Evolutionary conservation across 805 yeast species (phyloP).

Genomic region (Teunomyces aglyptinius): DNA sequence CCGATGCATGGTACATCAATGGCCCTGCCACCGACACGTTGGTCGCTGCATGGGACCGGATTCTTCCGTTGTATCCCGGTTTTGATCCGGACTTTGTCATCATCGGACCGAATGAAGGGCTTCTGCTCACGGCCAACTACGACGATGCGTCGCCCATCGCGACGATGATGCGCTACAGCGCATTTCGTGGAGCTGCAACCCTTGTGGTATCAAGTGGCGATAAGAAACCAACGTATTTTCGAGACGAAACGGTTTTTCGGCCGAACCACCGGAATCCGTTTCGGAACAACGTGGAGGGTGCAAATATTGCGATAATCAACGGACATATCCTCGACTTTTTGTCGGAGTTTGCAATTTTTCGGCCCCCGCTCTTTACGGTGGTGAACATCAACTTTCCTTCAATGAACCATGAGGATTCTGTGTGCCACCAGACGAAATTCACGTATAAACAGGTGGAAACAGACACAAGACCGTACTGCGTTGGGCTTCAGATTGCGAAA

Average conservation of each 20-base stretch:
- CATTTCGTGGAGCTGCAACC: conserved; percentile 16
- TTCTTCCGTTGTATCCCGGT: conserved; percentile 21
- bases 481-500: neutral
- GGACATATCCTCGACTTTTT: neutral
- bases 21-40: conserved; percentile 24
- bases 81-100: conserved; percentile 32
- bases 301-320: conserved; percentile 25
- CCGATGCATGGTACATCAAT: conserved; percentile 34
- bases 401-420: conserved; percentile 17
- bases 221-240: conserved; percentile 28
- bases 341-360: neutral
- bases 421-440: conserved; percentile 7
- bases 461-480: neutral
- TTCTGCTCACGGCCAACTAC: conserved; percentile 1
- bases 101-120: conserved; percentile 35
- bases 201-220: conserved; percentile 27
- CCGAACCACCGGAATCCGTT: conserved; percentile 6
- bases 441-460: conserved; percentile 2
- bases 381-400: conserved; percentile 31
- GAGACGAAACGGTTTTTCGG: conserved; percentile 29
- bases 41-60: conserved; percentile 22
- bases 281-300: conserved; percentile 17
- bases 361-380: conserved; percentile 6
- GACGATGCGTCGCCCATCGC: conserved; percentile 3
- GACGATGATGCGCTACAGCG: conserved; percentile 16